Evolutionary conservation across 2,329 filamentous ascomycete species (phyloP).

Genomic region (Fusarium decemcellulare): DNA sequence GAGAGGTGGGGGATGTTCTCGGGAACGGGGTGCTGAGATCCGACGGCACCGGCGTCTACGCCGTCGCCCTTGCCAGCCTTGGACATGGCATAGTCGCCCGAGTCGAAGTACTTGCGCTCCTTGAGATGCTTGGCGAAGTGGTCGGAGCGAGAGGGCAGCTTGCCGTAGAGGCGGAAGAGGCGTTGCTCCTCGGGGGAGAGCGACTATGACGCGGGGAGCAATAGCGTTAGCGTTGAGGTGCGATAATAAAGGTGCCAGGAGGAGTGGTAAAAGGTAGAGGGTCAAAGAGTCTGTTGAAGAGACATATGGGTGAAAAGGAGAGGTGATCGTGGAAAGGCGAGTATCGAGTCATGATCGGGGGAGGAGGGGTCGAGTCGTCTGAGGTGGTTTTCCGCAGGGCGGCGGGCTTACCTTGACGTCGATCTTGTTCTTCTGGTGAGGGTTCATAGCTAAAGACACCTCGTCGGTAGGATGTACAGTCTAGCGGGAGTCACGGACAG

Average conservation of each 20-base stretch:
- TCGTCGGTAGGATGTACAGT: slow-evolving; percentile 9
- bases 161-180: slow-evolving; percentile 97
- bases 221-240: slow-evolving; percentile 34
- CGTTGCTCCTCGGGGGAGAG: slow-evolving; percentile 96
- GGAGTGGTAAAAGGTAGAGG: slow-evolving; percentile 4
- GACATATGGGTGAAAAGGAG: slow-evolving; percentile 1
- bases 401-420: slow-evolving; percentile 85
- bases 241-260: not conserved
- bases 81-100: slow-evolving; percentile 94
- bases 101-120: slow-evolving; percentile 99
- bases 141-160: slow-evolving; percentile 96
- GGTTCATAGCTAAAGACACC: slow-evolving; percentile 78
- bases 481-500: slow-evolving; percentile 6
- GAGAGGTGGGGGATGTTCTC: slow-evolving; percentile 95
- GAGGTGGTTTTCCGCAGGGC: slow-evolving; percentile 33
- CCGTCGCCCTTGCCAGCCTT: slow-evolving; percentile 98
- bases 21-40: slow-evolving; percentile 93
- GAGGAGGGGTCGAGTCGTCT: slow-evolving; percentile 30
- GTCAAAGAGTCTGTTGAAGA: not conserved
- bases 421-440: slow-evolving; percentile 98
- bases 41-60: slow-evolving; percentile 92
- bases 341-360: slow-evolving; percentile 31
- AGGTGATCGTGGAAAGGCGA: slow-evolving; percentile 9
- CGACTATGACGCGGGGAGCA: slow-evolving; percentile 68
- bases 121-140: slow-evolving; percentile 98